Evolutionary conservation across 2,329 filamentous ascomycete species (phyloP).

Genomic region (Onygenales sp.): DNA sequence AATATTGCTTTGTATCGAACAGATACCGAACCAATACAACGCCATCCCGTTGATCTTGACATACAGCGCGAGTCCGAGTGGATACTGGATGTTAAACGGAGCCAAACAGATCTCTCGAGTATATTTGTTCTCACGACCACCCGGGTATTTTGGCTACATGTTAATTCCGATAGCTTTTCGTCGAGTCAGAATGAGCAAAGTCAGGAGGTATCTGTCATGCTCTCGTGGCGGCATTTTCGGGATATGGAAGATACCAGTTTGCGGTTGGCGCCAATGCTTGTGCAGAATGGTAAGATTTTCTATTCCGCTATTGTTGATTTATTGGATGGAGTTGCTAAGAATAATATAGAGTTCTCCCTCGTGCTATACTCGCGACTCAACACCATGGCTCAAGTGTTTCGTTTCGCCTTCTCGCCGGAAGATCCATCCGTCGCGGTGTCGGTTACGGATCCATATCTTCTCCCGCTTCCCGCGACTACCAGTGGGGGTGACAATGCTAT

Average conservation of each 20-base stretch:
- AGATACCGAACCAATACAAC: conserved; percentile 15
- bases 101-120: conserved; percentile 31
- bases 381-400: conserved; percentile 23
- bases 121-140: conserved; percentile 47
- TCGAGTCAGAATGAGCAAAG: conserved; percentile 12
- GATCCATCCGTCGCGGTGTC: conserved; percentile 14
- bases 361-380: conserved; percentile 33
- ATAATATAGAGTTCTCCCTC: conserved; percentile 25
- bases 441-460: conserved; percentile 24
- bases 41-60: conserved; percentile 27
- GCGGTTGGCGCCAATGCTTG: conserved; percentile 24
- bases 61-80: conserved; percentile 35
- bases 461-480: conserved; percentile 18
- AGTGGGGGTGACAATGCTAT: conserved; percentile 5
- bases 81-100: conserved; percentile 45
- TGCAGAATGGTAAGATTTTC: conserved; percentile 22
- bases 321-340: conserved; percentile 2
- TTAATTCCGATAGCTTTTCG: conserved; percentile 22
- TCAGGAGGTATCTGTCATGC: conserved; percentile 27
- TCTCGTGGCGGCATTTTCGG: conserved; percentile 47
- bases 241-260: conserved; percentile 45
- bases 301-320: conserved; percentile 6
- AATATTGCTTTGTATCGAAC: conserved; percentile 28
- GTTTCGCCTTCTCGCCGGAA: conserved; percentile 18
- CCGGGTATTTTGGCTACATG: conserved; percentile 37